phyloP scores from a whole-genome alignment of 257 asterid genomes.

The Linderniella brevidens region DNA sequence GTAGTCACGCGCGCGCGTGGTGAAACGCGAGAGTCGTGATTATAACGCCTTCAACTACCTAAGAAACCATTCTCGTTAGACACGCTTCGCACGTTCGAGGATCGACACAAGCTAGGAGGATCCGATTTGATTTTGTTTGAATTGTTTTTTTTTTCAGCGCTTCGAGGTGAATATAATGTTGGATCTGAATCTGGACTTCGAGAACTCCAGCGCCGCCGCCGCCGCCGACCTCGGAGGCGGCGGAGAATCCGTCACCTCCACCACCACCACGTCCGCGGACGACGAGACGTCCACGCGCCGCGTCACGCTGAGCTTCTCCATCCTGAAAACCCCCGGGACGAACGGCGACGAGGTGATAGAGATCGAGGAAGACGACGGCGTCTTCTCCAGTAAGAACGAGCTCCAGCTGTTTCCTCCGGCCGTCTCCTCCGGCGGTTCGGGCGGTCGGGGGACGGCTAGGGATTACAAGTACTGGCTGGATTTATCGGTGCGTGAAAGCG shows the following conservation, averaged over 20 bases:
- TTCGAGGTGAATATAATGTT: conserved; percentile 31
- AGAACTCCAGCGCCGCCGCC: conserved; percentile 21
- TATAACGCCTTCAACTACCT: conserved; percentile 19
- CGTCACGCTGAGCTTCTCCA: conserved; percentile 58
- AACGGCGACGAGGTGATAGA: conserved; percentile 14
- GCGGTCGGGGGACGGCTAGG: conserved; percentile 11
- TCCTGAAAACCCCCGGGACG: conserved; percentile 14
- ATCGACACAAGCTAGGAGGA: too few relatives aligned
- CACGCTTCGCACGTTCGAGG: too few relatives aligned
- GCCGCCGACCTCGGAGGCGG: conserved; percentile 21
- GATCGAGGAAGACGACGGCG: conserved; percentile 18
- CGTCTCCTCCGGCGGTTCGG: conserved; percentile 7
- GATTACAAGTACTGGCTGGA: conserved; percentile 37
- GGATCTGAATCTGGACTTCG: conserved; percentile 72
- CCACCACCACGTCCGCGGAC: conserved; percentile 25
- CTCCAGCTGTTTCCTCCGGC: conserved; percentile 49
- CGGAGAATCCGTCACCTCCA: conserved; percentile 44
- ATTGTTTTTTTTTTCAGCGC: background rate
- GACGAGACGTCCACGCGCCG: conserved; percentile 9
- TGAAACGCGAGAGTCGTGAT: background rate
- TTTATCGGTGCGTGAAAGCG: conserved; percentile 35
- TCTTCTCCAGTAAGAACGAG: conserved; percentile 12
- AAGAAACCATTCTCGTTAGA: too few relatives aligned
- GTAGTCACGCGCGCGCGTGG: too few relatives aligned
- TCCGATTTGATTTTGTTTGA: too few relatives aligned